A percentile compares a stretch with the other conserved stretches of the same genome.
Conservation (phyloP, 352 stramenopile species). For the Pythium scleroteichum region DNA sequence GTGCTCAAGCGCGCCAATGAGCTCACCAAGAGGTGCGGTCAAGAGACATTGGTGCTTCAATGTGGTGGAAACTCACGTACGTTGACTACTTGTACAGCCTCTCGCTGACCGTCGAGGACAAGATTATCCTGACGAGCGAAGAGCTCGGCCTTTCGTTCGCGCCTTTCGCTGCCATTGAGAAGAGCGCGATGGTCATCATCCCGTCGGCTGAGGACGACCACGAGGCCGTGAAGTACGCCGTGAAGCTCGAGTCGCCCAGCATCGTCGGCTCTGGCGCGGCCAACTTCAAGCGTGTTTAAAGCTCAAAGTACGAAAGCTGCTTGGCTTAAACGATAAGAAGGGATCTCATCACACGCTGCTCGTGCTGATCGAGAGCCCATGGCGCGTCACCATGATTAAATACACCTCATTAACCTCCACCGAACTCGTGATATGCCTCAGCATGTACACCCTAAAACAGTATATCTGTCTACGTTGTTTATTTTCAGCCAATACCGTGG, state of each 20-base stretch:
- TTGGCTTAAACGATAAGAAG: slow-evolving; percentile 2
- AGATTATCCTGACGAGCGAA: slow-evolving; percentile 79
- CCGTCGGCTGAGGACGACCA: slow-evolving; percentile 68
- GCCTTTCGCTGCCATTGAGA: slow-evolving; percentile 69
- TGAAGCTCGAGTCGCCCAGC: slow-evolving; percentile 77
- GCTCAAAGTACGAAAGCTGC: neutral
- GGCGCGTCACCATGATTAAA: too few species aligned
- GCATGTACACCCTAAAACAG: slow-evolving; percentile 17
- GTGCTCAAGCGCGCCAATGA: slow-evolving; percentile 72
- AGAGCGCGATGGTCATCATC: slow-evolving; percentile 79
- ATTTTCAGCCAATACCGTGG: slow-evolving; percentile 20
- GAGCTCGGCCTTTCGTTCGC: slow-evolving; percentile 65
- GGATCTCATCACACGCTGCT: neutral
- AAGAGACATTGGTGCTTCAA: neutral
- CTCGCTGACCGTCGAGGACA: slow-evolving; percentile 74
- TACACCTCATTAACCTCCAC: too few species aligned
- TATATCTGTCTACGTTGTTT: neutral
- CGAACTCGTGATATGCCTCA: neutral
- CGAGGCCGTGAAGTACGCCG: slow-evolving; percentile 69
- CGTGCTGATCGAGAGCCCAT: too few species aligned
- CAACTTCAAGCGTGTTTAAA: slow-evolving; percentile 86
- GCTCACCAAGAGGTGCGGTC: slow-evolving; percentile 66
- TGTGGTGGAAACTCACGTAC: neutral
- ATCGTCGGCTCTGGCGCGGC: slow-evolving; percentile 72
- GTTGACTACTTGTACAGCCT: slow-evolving; percentile 38